Percentiles rank a stretch among this genome's conserved stretches.
phyloP scores from a whole-genome alignment of 2,329 filamentous ascomycete species.

The Verticillium nubilum region DNA sequence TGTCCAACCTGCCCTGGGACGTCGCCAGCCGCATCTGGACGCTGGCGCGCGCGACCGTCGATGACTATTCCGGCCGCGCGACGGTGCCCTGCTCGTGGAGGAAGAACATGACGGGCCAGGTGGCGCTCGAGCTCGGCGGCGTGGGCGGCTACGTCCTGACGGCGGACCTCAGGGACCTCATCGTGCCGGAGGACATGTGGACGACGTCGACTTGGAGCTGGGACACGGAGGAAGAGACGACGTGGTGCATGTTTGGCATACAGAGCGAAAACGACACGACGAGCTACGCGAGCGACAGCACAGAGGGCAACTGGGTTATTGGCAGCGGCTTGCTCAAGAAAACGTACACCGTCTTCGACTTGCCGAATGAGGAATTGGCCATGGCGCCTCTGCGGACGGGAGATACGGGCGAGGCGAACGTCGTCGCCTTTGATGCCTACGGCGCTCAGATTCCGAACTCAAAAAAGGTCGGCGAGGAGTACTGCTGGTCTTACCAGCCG shows the following conservation, averaged over 20 bases:
- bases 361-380: constrained; percentile 23
- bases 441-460: constrained; percentile 19
- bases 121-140: constrained; percentile 20
- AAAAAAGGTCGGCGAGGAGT: not conserved
- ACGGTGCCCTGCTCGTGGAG: constrained; percentile 20
- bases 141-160: constrained; percentile 19
- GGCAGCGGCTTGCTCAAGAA: constrained; percentile 20
- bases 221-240: not conserved
- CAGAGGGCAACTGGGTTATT: constrained; percentile 11
- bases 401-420: constrained; percentile 10
- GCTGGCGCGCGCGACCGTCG: constrained; percentile 19
- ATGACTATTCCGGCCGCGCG: constrained; percentile 4
- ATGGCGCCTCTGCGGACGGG: constrained; percentile 21
- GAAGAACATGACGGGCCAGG: constrained; percentile 12
- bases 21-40: constrained; percentile 19
- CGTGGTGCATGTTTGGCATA: constrained; percentile 22
- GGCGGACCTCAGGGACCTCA: constrained; percentile 19
- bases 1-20: constrained; percentile 13
- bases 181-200: constrained; percentile 14
- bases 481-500: not conserved
- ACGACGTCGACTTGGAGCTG: not conserved
- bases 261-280: constrained; percentile 15
- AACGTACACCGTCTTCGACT: constrained; percentile 26
- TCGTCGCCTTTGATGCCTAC: constrained; percentile 20
- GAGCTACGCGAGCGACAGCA: not conserved